phyloP scores from a whole-genome alignment of 139 green algal genomes.

The Tetraselmis chui region DNA sequence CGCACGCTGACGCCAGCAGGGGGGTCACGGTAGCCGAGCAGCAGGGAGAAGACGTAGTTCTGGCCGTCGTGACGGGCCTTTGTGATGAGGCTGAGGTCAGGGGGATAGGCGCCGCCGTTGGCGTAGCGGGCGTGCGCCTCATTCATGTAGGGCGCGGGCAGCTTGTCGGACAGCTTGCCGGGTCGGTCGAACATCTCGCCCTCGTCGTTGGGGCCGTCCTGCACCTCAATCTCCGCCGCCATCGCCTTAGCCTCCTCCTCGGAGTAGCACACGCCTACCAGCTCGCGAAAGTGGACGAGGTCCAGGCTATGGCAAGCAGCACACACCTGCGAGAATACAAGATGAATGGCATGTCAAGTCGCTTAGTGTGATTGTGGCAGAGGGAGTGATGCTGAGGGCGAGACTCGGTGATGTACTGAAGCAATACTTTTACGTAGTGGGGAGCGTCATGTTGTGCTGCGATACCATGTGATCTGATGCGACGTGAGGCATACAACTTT shows the following conservation, averaged over 20 bases:
- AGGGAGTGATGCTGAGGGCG: too few species aligned
- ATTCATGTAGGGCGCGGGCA: conserved; percentile 87
- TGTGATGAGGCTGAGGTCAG: conserved; percentile 93
- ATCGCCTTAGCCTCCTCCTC: conserved; percentile 96
- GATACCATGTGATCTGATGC: too few species aligned
- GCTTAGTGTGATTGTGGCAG: too few species aligned
- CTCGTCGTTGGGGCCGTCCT: conserved; percentile 95
- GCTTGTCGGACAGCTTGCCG: conserved; percentile 79
- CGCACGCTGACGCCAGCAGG: conserved; percentile 83
- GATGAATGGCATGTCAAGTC: too few species aligned
- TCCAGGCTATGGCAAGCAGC: conserved; percentile 93
- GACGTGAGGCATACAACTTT: too few species aligned
- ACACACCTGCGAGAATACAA: conserved; percentile 88
- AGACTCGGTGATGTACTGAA: too few species aligned
- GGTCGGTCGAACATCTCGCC: conserved; percentile 93
- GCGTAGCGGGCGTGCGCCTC: conserved; percentile 78
- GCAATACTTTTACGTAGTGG: too few species aligned
- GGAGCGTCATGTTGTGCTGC: too few species aligned
- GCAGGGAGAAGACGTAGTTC: conserved; percentile 97
- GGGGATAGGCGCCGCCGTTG: conserved; percentile 98
- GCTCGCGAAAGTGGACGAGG: conserved; percentile 88
- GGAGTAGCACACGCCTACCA: conserved; percentile 94
- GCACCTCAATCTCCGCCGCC: conserved; percentile 81
- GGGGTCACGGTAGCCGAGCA: conserved; percentile 95
- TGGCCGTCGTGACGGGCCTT: conserved; percentile 93